phyloP scores from a whole-genome alignment of 164 flowering plant genomes.

The Magnolia kwangsiensis region DNA sequence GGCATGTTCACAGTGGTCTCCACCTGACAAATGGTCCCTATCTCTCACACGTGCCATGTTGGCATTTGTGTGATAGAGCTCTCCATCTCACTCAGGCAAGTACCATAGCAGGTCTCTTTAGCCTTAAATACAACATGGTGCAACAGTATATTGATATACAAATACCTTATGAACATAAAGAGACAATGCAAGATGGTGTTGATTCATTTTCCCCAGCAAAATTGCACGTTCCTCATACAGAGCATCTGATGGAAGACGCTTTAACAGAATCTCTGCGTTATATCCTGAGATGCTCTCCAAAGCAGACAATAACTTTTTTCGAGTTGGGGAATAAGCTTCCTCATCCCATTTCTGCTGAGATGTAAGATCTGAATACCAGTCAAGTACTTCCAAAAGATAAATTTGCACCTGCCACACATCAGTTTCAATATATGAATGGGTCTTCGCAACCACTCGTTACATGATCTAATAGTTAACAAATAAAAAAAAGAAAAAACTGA shows the following conservation, averaged over 20 bases:
- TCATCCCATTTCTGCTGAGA: conserved; percentile 88
- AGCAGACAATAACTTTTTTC: conserved; percentile 84
- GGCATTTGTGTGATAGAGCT: not conserved
- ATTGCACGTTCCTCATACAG: conserved; percentile 93
- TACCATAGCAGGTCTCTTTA: no score
- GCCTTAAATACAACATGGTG: no score
- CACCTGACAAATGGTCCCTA: not conserved
- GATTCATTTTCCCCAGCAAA: conserved; percentile 91
- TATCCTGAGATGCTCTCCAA: conserved; percentile 82
- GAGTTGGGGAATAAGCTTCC: conserved; percentile 62
- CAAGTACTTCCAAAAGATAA: conserved; percentile 96
- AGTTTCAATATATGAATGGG: not conserved
- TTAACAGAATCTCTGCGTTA: conserved; percentile 72
- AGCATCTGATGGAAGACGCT: conserved; percentile 86
- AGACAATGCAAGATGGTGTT: conserved; percentile 95
- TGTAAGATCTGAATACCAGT: conserved; percentile 62
- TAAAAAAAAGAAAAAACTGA: not conserved
- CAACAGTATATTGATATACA: not conserved
- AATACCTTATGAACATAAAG: conserved; percentile 93
- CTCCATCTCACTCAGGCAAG: no score
- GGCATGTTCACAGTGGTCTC: not conserved
- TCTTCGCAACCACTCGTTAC: not conserved
- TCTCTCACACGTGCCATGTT: not conserved
- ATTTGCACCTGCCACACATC: conserved; percentile 68
- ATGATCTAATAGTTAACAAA: not conserved